Conservation (phyloP, 2,329 filamentous ascomycete genomes). For the Torrubiella hemipterigena region DNA sequence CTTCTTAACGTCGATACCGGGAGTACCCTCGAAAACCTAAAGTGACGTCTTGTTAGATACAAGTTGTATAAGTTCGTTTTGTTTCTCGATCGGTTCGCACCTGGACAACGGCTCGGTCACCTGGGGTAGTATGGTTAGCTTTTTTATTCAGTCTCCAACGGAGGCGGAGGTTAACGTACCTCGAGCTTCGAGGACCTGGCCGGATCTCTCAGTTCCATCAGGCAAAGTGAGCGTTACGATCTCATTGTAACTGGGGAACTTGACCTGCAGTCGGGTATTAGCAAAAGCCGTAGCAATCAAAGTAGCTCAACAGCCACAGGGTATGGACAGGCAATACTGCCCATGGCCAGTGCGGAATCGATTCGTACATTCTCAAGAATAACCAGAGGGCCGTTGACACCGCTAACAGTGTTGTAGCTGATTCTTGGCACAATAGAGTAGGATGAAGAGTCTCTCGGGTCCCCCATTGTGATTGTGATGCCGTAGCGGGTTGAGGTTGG, state of each 20-base stretch:
- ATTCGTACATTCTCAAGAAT: slow-evolving; percentile 78
- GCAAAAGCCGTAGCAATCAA: too few species aligned
- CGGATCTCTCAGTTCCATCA: slow-evolving; percentile 86
- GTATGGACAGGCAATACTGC: neutral
- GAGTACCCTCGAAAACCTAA: slow-evolving; percentile 97
- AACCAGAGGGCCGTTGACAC: slow-evolving; percentile 95
- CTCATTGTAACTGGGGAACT: slow-evolving; percentile 95
- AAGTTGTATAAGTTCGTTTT: slow-evolving; percentile 4
- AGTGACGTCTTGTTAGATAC: slow-evolving; percentile 15
- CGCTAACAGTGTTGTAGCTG: slow-evolving; percentile 96
- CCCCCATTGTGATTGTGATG: slow-evolving; percentile 34
- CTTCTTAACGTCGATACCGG: slow-evolving; percentile 99
- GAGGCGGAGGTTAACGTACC: slow-evolving; percentile 40
- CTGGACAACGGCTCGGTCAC: slow-evolving; percentile 89
- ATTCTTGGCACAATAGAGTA: slow-evolving; percentile 52
- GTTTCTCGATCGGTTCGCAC: slow-evolving; percentile 36
- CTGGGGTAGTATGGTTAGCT: slow-evolving; percentile 34
- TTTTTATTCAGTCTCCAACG: slow-evolving; percentile 11
- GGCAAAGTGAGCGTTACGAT: slow-evolving; percentile 93
- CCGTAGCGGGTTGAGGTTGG: too few species aligned
- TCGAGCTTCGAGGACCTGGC: slow-evolving; percentile 94
- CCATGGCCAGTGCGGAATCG: neutral
- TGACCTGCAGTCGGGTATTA: slow-evolving; percentile 51
- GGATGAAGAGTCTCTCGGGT: slow-evolving; percentile 46
- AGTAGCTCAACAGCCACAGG: neutral